Percentiles rank a stretch among this genome's conserved stretches.
Conservation (phyloP, 805 yeast genomes). For the Candida vaughaniae region DNA sequence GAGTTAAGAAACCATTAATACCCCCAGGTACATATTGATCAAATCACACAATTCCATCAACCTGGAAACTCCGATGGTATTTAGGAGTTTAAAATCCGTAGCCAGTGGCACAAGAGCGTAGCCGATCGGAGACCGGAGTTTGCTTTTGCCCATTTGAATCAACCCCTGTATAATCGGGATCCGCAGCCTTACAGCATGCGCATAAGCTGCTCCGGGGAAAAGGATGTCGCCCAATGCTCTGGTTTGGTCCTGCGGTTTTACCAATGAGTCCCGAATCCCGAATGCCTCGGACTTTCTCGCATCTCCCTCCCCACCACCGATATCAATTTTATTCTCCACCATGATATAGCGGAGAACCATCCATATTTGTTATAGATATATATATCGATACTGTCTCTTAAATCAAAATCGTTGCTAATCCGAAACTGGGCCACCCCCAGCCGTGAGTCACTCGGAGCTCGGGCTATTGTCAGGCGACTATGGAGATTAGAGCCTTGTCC, state of each 20-base stretch:
- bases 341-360: constrained; percentile 1
- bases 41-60: too few relatives aligned
- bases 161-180: constrained; percentile 1
- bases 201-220: constrained; percentile 7
- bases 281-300: constrained; percentile 5
- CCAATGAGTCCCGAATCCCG: too few relatives aligned
- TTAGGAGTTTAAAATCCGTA: constrained; percentile 5
- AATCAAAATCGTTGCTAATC: too few relatives aligned
- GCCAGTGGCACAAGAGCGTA: constrained; percentile 4
- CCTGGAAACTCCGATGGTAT: not conserved
- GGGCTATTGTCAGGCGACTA: not conserved
- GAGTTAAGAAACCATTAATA: too few relatives aligned
- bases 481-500: not conserved
- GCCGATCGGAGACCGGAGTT: constrained; percentile 14
- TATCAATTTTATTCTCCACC: not conserved
- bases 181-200: not conserved
- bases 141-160: not conserved
- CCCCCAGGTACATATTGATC: too few relatives aligned
- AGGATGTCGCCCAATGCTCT: constrained; percentile 2
- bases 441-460: not conserved
- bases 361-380: too few relatives aligned
- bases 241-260: not conserved
- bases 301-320: not conserved
- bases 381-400: too few relatives aligned
- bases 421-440: too few relatives aligned